phyloP scores from a whole-genome alignment of 208 protist genomes.

The Crithidia thermophila region DNA sequence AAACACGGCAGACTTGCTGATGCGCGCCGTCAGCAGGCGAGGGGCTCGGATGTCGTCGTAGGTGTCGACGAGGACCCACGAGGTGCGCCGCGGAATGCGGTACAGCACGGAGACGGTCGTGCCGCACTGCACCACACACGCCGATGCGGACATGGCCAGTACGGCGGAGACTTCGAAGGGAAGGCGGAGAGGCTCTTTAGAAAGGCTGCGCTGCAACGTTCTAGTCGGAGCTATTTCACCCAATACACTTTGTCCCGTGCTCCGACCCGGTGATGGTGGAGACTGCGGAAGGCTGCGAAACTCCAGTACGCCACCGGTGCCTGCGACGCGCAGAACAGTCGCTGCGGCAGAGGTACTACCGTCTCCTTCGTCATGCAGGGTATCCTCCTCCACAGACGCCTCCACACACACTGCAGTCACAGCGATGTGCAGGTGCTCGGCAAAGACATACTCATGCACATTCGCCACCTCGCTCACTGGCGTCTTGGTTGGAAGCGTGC shows the following conservation, averaged over 20 bases:
- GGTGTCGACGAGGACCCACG: slow-evolving; percentile 51
- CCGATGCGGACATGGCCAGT: slow-evolving; percentile 31
- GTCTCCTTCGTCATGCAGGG: neutral
- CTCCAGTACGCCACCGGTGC: slow-evolving; percentile 20
- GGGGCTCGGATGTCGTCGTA: slow-evolving; percentile 55
- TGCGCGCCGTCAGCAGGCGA: slow-evolving; percentile 47
- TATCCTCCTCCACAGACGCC: neutral
- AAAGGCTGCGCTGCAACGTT: neutral
- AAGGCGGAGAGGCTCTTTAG: slow-evolving; percentile 40
- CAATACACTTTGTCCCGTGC: too few relatives aligned
- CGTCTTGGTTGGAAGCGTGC: neutral
- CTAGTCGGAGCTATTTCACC: too few relatives aligned
- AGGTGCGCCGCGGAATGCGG: slow-evolving; percentile 5
- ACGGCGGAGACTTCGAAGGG: slow-evolving; percentile 52
- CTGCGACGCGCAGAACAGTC: slow-evolving; percentile 16
- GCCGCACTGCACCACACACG: slow-evolving; percentile 50
- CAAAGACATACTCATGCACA: slow-evolving; percentile 24
- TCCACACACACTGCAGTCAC: slow-evolving; percentile 22
- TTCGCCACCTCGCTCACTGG: slow-evolving; percentile 2
- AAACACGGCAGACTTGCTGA: slow-evolving; percentile 25
- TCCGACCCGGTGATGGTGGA: too few relatives aligned
- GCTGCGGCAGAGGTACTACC: neutral
- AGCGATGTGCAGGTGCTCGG: slow-evolving; percentile 24
- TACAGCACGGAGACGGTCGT: slow-evolving; percentile 53
- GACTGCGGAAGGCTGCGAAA: slow-evolving; percentile 19